Conservation (phyloP, 768 basidiomycete species). For the Termitomyces sp. region DNA sequence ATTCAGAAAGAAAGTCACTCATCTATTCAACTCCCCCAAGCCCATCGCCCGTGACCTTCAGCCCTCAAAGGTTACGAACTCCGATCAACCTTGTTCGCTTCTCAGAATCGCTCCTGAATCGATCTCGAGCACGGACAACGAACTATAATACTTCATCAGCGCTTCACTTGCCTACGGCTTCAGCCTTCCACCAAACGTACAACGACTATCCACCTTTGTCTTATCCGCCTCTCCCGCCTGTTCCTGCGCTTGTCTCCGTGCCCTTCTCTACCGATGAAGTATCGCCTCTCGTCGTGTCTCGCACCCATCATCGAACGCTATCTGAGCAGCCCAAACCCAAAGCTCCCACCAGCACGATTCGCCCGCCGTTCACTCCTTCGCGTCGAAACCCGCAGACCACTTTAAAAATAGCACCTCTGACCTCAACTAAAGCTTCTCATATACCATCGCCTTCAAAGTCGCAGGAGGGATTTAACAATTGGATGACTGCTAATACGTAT, state of each 20-base stretch:
- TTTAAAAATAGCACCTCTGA: not conserved
- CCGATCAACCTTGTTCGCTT: constrained; percentile 5
- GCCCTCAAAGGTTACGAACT: constrained; percentile 2
- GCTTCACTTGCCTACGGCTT: not conserved
- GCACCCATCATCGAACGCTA: not conserved
- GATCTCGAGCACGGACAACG: not conserved
- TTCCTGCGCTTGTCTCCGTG: not conserved
- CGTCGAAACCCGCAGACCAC: not conserved
- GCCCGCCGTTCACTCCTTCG: not conserved
- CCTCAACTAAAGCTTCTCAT: not conserved
- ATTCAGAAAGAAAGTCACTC: not conserved
- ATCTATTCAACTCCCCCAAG: not conserved
- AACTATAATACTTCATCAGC: not conserved
- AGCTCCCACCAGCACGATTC: not conserved
- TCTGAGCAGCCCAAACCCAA: constrained; percentile 1
- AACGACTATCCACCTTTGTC: not conserved
- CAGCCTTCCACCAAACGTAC: not conserved
- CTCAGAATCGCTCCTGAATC: not conserved
- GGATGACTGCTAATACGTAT: constrained; percentile 32
- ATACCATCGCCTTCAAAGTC: constrained; percentile 3
- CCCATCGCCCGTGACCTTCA: not conserved
- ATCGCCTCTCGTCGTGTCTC: not conserved
- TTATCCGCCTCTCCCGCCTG: not conserved
- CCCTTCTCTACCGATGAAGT: not conserved
- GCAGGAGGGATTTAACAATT: constrained; percentile 19